Evolutionary conservation across 192 early-diverging fungal species (phyloP).

Genomic region (Backusella australiensis): DNA sequence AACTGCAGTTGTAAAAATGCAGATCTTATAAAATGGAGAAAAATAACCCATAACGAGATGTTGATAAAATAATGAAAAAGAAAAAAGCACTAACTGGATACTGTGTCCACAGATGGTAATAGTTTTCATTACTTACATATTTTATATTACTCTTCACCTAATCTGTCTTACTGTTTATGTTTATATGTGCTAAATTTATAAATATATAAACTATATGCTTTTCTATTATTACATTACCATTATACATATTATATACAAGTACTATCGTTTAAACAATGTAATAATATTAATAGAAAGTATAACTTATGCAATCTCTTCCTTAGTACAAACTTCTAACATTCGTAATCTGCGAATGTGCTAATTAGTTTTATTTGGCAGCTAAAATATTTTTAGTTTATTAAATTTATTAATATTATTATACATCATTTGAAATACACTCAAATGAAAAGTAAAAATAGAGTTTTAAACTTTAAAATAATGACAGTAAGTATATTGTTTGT

Average conservation of each 20-base stretch:
- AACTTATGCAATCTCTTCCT: not conserved
- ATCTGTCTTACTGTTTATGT: not conserved
- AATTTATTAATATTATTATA: not conserved
- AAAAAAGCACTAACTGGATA: not conserved
- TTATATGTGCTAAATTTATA: not conserved
- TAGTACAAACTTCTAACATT: conserved; percentile 3
- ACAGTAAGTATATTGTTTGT: conserved; percentile 1
- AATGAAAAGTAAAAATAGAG: not conserved
- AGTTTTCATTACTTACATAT: not conserved
- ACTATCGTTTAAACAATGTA: not conserved
- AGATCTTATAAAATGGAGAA: conserved; percentile 8
- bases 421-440: not conserved
- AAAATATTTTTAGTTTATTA: not conserved
- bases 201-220: not conserved
- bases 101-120: not conserved
- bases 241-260: not conserved
- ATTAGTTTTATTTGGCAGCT: not conserved
- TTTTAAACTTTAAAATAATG: not conserved
- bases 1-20: not conserved
- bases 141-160: not conserved
- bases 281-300: not conserved
- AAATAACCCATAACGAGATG: conserved; percentile 1
- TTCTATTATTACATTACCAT: not conserved
- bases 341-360: not conserved
- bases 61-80: not conserved